Evolutionary conservation across 202 grass and related monocot species (phyloP), one percentile per base, ranked within the genome.

Genomic region (Elaeis oleifera): DNA sequence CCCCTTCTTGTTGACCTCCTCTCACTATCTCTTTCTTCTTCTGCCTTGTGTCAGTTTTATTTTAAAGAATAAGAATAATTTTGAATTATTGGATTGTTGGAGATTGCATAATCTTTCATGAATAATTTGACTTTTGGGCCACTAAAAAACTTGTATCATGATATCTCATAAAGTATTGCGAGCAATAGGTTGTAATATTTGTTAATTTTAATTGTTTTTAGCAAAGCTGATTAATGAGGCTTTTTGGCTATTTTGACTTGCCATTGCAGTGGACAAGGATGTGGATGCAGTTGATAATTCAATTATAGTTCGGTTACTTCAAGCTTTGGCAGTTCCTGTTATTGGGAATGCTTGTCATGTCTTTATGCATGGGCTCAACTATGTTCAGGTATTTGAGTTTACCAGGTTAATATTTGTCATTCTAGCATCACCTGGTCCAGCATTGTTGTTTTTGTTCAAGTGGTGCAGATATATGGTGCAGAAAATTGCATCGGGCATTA

Each of bases 291-390:
- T 71, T 44, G 92, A 86, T 71, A 87, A 81, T 14, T 96, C 92
- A 25, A 39, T 83, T 20, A 74, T 97, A 23, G 58, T 97, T 39
- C 82, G 82, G 15, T 77, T 89, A 5, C 74, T 90, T 25, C 92
- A 86, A 81, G 85, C 81, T 54, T 54, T 97, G 61, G 84, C 82
- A 8, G 80, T 97, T 61, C 92, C 92, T 54, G 63, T 89, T 16
- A 91, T 97, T 31, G 88, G 92, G 15, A 89, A 79, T 59, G 92
- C 84, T 27, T 97, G 88, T 62, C 80, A 97, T 81, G 59, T 84
- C 59, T 97, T 97, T 67, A 97, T 97, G 92, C 88, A 91, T 49
- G 92, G 92, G 26, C 76, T 97, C 18, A 97, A 97, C 61, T 68
- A 71, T 54, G 84, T 97, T 36, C 84, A 97, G 87, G 92, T 97